These are phyloP conservation scores for Polyporus arcularius DNA, from an alignment of 768 basidiomycete species.

Conservation along the genomic window DNA sequence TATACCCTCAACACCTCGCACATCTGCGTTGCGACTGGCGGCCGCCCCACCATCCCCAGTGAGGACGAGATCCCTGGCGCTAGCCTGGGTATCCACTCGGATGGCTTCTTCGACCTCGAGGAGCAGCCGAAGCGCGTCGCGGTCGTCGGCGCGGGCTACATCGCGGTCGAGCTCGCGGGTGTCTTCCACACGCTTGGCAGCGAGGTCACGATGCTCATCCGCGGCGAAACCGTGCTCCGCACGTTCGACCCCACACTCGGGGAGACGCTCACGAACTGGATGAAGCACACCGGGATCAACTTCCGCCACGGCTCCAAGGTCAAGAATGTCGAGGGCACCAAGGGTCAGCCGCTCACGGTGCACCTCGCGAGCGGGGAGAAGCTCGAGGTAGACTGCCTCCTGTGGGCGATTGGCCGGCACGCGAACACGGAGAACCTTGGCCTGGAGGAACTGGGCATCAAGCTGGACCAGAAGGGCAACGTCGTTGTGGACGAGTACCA, in stretches of 20 bases:
- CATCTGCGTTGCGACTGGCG: slow-evolving; percentile 86
- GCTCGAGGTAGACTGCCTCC: slow-evolving; percentile 80
- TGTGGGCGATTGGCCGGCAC: slow-evolving; percentile 95
- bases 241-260: slow-evolving; percentile 90
- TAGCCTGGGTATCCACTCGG: slow-evolving; percentile 86
- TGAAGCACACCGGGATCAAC: slow-evolving; percentile 92
- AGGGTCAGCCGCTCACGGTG: slow-evolving; percentile 75
- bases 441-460: slow-evolving; percentile 74
- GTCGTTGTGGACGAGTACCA: slow-evolving; percentile 91
- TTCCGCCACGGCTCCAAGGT: slow-evolving; percentile 81
- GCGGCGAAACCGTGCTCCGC: slow-evolving; percentile 85
- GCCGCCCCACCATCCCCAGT: slow-evolving; percentile 75
- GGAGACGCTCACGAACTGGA: slow-evolving; percentile 84
- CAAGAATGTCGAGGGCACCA: slow-evolving; percentile 70
- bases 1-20: slow-evolving; percentile 78
- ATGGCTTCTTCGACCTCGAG: slow-evolving; percentile 93
- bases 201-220: slow-evolving; percentile 91
- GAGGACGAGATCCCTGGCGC: slow-evolving; percentile 88
- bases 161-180: slow-evolving; percentile 95
- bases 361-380: slow-evolving; percentile 71
- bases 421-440: slow-evolving; percentile 79
- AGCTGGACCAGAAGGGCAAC: slow-evolving; percentile 78
- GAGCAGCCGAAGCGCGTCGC: slow-evolving; percentile 92
- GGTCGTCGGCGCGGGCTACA: slow-evolving; percentile 96
- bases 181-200: slow-evolving; percentile 88